These are phyloP conservation scores for Globisporangium nunn DNA, from an alignment of 352 stramenopile genomes.

Conservation along the genomic window DNA sequence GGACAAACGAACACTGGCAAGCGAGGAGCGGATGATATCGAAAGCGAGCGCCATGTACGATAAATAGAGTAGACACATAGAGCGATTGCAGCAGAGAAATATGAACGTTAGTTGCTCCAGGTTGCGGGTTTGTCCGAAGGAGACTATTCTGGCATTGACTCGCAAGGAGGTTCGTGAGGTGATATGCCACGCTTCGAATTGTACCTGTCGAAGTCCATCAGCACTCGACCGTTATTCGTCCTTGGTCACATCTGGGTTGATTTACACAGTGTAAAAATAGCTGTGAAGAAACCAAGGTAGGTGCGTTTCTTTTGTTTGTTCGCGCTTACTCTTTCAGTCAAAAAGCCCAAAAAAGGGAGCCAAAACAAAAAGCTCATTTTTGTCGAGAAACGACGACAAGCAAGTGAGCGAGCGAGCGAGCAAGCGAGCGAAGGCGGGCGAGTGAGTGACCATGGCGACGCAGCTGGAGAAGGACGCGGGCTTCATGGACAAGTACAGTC, in stretches of 20 bases:
- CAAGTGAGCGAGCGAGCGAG: neutral
- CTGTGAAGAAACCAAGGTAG: neutral
- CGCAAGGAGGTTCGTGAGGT: too few relatives aligned
- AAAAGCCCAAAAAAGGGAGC: neutral
- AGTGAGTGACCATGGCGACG: slow-evolving; percentile 39
- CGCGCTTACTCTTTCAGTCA: neutral
- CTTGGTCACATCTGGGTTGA: too few relatives aligned
- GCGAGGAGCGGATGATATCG: neutral
- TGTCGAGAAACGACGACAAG: neutral
- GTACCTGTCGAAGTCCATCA: too few relatives aligned
- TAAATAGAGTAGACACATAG: neutral
- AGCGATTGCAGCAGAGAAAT: too few relatives aligned
- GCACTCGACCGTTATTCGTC: too few relatives aligned
- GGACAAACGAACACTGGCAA: too few relatives aligned
- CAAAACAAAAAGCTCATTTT: neutral
- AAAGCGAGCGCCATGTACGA: slow-evolving; percentile 1
- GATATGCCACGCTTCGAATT: too few relatives aligned
- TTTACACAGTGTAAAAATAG: neutral
- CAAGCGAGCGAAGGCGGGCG: slow-evolving; percentile 16
- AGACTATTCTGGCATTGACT: too few relatives aligned
- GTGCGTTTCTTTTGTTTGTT: neutral
- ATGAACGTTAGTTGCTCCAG: too few relatives aligned
- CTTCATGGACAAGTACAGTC: slow-evolving; percentile 93
- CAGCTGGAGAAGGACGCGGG: slow-evolving; percentile 79
- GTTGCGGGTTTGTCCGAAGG: too few relatives aligned